A percentile compares a stretch with the other conserved stretches of the same genome.
These are phyloP conservation scores for Fagopyrum tataricum DNA, from an alignment of 148 eudicot species.

Conservation along the genomic window DNA sequence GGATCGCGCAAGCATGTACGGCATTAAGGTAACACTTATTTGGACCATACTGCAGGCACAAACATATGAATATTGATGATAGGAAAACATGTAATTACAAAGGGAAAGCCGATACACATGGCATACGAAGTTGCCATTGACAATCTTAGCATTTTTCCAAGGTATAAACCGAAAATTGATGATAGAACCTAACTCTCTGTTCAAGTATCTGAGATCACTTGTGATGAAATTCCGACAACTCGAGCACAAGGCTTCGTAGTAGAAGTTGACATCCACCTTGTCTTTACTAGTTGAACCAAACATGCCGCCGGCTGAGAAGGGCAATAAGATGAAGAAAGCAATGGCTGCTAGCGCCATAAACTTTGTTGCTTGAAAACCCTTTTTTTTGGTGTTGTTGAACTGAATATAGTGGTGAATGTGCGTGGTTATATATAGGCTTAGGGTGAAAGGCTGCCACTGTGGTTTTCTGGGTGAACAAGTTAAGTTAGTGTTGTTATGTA, in stretches of 20 bases:
- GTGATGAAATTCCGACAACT: not conserved
- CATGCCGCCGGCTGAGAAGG: not conserved
- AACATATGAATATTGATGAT: too few relatives aligned
- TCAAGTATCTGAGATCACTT: not conserved
- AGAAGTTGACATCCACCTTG: not conserved
- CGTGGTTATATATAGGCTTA: not conserved
- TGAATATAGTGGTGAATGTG: not conserved
- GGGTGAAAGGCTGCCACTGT: not conserved
- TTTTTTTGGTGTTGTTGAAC: not conserved
- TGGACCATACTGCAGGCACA: constrained; percentile 1
- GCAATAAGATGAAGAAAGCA: not conserved
- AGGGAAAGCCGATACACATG: not conserved
- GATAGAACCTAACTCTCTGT: not conserved
- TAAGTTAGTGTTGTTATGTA: not conserved
- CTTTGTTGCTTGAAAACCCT: not conserved
- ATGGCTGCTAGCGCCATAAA: not conserved
- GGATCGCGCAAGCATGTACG: not conserved
- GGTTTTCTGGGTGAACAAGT: not conserved
- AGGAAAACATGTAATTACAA: not conserved
- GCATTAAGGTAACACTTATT: constrained; percentile 1
- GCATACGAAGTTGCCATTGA: not conserved
- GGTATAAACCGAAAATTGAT: not conserved
- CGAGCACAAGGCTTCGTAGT: not conserved
- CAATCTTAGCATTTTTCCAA: not conserved
- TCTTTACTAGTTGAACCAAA: not conserved